These are phyloP conservation scores for Rugonectria rugulosa DNA, from an alignment of 2,329 filamentous ascomycete genomes.

Conservation along the genomic window DNA sequence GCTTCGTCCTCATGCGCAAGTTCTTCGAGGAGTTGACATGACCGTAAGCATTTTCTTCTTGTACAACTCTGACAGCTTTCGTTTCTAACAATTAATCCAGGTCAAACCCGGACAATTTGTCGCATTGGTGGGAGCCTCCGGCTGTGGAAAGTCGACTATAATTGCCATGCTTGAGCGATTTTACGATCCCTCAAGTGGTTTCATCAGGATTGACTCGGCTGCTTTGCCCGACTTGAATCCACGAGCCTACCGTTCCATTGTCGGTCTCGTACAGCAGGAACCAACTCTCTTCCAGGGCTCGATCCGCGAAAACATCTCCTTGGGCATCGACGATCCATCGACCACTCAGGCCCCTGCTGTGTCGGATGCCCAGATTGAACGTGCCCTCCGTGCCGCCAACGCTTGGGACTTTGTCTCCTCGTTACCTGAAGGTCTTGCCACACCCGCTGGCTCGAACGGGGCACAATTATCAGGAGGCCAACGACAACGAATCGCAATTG, in stretches of 20 bases:
- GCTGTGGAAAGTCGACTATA: constrained; percentile 69
- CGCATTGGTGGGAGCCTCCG: constrained; percentile 60
- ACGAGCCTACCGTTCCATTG: constrained; percentile 58
- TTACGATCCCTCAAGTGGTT: constrained; percentile 54
- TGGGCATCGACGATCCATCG: constrained; percentile 34
- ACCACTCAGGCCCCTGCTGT: constrained; percentile 17
- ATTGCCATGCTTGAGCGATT: constrained; percentile 59
- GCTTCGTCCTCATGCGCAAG: constrained; percentile 47
- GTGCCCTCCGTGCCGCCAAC: constrained; percentile 58
- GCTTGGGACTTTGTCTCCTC: constrained; percentile 55
- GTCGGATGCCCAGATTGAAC: constrained; percentile 46
- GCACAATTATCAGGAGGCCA: constrained; percentile 74
- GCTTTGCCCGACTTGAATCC: constrained; percentile 52
- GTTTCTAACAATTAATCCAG: constrained; percentile 20
- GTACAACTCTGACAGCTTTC: background rate
- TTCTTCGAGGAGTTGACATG: constrained; percentile 51
- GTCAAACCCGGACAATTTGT: constrained; percentile 58
- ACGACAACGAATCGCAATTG: constrained; percentile 72
- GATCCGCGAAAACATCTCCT: constrained; percentile 79
- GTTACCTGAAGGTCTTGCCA: constrained; percentile 59
- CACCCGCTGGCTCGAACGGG: constrained; percentile 68
- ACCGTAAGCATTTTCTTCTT: constrained; percentile 10
- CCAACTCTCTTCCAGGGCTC: constrained; percentile 78
- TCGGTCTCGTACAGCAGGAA: constrained; percentile 66
- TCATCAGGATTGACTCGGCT: constrained; percentile 55